Conservation (phyloP, 2,329 filamentous ascomycete genomes). For the Fusarium pseudocircinatum region DNA sequence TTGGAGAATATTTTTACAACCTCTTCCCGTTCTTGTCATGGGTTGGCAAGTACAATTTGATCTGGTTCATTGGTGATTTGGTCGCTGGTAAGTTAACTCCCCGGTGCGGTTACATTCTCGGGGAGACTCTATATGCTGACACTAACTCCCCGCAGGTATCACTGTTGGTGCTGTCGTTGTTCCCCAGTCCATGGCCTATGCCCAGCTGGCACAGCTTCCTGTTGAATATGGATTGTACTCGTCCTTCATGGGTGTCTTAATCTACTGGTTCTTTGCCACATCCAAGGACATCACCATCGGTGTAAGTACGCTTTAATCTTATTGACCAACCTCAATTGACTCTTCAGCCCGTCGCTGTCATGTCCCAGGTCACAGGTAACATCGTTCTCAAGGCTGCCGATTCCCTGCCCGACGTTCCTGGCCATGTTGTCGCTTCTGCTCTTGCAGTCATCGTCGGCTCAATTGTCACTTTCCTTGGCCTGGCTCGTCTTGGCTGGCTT, state of each 20-base stretch:
- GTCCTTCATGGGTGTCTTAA: slow-evolving; percentile 92
- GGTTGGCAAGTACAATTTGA: slow-evolving; percentile 61
- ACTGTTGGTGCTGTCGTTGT: slow-evolving; percentile 64
- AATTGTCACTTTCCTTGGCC: slow-evolving; percentile 60
- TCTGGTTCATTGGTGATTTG: slow-evolving; percentile 59
- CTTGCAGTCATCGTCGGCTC: slow-evolving; percentile 59
- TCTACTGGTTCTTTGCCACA: slow-evolving; percentile 98
- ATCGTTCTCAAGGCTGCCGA: slow-evolving; percentile 55
- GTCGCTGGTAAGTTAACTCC: slow-evolving; percentile 52
- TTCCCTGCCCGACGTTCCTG: slow-evolving; percentile 50
- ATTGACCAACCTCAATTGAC: slow-evolving; percentile 19
- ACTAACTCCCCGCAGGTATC: slow-evolving; percentile 41
- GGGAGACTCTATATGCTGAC: slow-evolving; percentile 31
- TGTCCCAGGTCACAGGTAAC: slow-evolving; percentile 63
- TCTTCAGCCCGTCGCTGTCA: slow-evolving; percentile 61
- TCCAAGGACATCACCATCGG: slow-evolving; percentile 92
- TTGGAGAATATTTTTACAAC: slow-evolving; percentile 50
- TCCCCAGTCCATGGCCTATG: slow-evolving; percentile 66
- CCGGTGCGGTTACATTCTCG: not conserved
- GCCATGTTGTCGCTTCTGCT: slow-evolving; percentile 58
- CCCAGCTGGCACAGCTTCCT: slow-evolving; percentile 57
- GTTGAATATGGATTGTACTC: slow-evolving; percentile 67
- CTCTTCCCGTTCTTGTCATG: slow-evolving; percentile 61
- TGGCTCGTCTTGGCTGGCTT: slow-evolving; percentile 62
- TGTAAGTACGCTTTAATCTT: slow-evolving; percentile 57